Conservation (phyloP, 1,284 basidiomycete genomes). For the Rugosomyces carneus region DNA sequence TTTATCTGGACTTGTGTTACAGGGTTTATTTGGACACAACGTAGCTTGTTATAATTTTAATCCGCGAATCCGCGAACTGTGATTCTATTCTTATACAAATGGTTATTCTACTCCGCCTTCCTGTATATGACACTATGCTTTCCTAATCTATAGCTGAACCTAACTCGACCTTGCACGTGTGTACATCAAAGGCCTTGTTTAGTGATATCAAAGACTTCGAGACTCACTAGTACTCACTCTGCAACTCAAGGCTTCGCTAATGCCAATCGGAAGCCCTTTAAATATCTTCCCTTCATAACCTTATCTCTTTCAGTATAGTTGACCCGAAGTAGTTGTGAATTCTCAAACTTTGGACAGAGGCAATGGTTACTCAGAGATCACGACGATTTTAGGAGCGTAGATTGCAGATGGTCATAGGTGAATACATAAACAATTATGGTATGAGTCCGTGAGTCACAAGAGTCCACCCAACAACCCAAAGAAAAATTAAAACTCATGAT, state of each 20-base stretch:
- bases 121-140: slow-evolving; percentile 2
- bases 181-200: too few species aligned
- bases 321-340: too few species aligned
- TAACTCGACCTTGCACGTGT: too few species aligned
- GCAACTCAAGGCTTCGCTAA: too few species aligned
- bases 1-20: background rate
- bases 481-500: slow-evolving; percentile 1
- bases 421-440: background rate
- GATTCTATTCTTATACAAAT: background rate
- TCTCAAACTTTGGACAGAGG: background rate
- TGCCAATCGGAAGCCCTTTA: too few species aligned
- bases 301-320: too few species aligned
- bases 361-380: too few species aligned
- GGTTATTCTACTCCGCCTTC: slow-evolving; percentile 3
- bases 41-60: slow-evolving; percentile 1
- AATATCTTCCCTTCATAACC: too few species aligned
- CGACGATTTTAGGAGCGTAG: background rate
- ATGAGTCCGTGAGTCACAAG: slow-evolving; percentile 5
- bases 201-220: too few species aligned
- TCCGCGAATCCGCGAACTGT: background rate
- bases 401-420: background rate
- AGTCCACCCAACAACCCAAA: slow-evolving; percentile 5
- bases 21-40: slow-evolving; percentile 4
- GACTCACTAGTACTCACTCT: too few species aligned
- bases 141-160: background rate